Percentiles rank a stretch among this genome's conserved stretches.
phyloP scores from a whole-genome alignment of 768 basidiomycete species.

The Hortiboletus flavorubellus region DNA sequence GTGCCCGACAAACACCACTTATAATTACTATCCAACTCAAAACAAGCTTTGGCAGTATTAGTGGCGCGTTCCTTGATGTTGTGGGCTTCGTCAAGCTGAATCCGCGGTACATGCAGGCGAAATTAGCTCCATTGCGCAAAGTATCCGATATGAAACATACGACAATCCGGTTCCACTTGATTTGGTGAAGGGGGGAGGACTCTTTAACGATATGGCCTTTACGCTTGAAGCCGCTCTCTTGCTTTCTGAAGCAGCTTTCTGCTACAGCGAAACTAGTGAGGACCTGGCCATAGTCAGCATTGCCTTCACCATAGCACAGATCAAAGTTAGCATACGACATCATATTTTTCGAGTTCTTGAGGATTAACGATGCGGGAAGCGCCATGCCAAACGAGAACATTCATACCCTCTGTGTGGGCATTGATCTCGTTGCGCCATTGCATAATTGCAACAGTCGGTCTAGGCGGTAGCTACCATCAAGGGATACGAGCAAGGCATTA shows the following conservation, averaged over 20 bases:
- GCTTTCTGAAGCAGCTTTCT: conserved; percentile 90
- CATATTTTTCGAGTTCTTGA: conserved; percentile 73
- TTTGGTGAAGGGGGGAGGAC: conserved; percentile 76
- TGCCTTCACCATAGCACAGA: not conserved
- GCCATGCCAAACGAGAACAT: conserved; percentile 94
- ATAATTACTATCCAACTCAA: conserved; percentile 75
- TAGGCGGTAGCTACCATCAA: conserved; percentile 16
- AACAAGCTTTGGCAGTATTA: conserved; percentile 96
- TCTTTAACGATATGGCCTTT: conserved; percentile 84
- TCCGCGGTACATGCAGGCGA: not conserved
- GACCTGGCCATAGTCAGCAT: conserved; percentile 44
- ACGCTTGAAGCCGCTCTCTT: conserved; percentile 88
- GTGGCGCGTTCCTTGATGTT: conserved; percentile 96
- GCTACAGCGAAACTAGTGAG: conserved; percentile 85
- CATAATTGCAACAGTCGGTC: conserved; percentile 53
- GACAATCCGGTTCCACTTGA: conserved; percentile 82
- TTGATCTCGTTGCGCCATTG: conserved; percentile 95
- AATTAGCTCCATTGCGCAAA: not conserved
- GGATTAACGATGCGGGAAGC: conserved; percentile 61
- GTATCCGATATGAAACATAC: conserved; percentile 37
- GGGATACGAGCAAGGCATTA: not conserved
- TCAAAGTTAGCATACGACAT: conserved; percentile 59
- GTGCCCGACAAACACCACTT: conserved; percentile 98
- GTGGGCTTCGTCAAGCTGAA: conserved; percentile 90
- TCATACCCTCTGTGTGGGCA: conserved; percentile 77